These are phyloP conservation scores for Aspergillus niger DNA, from an alignment of 2,329 filamentous ascomycete genomes.

Conservation along the genomic window DNA sequence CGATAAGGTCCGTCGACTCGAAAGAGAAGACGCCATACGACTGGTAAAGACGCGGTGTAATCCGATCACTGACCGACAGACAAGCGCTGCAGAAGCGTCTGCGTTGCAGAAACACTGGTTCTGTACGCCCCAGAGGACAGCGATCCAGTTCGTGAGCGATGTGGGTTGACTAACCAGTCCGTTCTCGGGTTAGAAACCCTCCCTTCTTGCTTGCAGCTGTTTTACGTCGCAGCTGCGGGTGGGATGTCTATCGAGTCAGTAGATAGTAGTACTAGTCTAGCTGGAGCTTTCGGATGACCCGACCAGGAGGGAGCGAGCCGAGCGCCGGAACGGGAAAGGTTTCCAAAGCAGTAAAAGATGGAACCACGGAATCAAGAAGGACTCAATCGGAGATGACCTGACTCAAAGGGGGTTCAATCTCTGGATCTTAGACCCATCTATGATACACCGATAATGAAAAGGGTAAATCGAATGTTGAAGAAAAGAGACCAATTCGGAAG, in stretches of 20 bases:
- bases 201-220: slow-evolving; percentile 17
- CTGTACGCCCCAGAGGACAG: slow-evolving; percentile 15
- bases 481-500: neutral
- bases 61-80: slow-evolving; percentile 14
- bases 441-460: too few species aligned
- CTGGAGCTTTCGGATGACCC: neutral
- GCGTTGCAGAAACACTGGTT: slow-evolving; percentile 10
- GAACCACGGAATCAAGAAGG: neutral
- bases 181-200: slow-evolving; percentile 14
- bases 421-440: too few species aligned
- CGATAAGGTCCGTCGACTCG: slow-evolving; percentile 21
- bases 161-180: slow-evolving; percentile 5
- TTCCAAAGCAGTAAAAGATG: slow-evolving; percentile 5
- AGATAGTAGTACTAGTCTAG: neutral
- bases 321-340: neutral
- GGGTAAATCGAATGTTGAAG: too few species aligned
- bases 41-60: slow-evolving; percentile 23
- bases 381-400: neutral
- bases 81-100: slow-evolving; percentile 16
- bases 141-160: slow-evolving; percentile 11
- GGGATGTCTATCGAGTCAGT: neutral
- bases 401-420: neutral
- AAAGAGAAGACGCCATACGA: slow-evolving; percentile 17
- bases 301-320: neutral
- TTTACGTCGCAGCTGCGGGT: neutral